phyloP scores from a whole-genome alignment of 805 yeast genomes.

The Hanseniaspora mollemarum region DNA sequence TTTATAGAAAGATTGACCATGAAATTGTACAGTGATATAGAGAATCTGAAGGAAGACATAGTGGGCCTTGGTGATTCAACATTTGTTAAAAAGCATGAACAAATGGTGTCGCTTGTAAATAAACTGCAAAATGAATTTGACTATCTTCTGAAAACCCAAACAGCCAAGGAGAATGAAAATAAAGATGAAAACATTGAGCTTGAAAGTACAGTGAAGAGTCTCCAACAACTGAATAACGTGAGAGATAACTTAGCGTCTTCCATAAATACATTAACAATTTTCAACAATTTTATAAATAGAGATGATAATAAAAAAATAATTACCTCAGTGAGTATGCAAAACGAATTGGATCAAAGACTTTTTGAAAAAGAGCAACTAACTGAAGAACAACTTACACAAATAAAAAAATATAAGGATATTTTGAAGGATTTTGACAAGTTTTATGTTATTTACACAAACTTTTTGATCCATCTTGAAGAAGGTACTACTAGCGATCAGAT shows the following conservation, averaged over 20 bases:
- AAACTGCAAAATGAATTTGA: neutral
- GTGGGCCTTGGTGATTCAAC: conserved; percentile 18
- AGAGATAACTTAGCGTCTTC: neutral
- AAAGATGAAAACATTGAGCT: neutral
- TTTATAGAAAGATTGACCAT: conserved; percentile 1
- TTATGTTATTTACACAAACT: conserved; percentile 3
- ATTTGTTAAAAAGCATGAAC: neutral
- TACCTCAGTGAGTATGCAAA: conserved; percentile 9
- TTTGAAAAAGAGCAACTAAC: neutral
- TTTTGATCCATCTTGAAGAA: neutral
- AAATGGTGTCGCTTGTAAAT: neutral
- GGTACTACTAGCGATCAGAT: neutral
- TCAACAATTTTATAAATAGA: conserved; percentile 1
- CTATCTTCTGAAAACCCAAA: neutral
- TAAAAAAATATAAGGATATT: conserved; percentile 4
- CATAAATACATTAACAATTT: neutral
- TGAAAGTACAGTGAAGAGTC: neutral
- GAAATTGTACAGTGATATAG: conserved; percentile 22
- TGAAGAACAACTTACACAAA: neutral
- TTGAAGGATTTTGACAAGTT: conserved; percentile 10
- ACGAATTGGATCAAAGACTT: neutral
- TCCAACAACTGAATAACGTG: neutral
- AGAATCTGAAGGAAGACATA: conserved; percentile 20
- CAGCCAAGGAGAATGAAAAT: neutral
- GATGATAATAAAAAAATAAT: conserved; percentile 5